Conservation (phyloP, 2,329 filamentous ascomycete species). For the Nigrospora osmanthi region DNA sequence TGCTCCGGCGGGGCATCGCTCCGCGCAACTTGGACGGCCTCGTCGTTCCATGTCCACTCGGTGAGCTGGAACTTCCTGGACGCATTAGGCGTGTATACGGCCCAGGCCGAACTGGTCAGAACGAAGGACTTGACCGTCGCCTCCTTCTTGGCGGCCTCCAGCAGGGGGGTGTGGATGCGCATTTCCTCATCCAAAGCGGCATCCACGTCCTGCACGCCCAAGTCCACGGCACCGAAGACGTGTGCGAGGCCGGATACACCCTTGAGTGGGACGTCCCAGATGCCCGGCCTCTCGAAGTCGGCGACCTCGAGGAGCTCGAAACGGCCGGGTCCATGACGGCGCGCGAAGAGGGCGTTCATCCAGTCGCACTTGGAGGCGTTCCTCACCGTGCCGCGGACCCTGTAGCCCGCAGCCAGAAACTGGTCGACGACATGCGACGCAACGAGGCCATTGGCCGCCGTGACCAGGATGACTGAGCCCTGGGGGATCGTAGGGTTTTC, state of each 20-base stretch:
- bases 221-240: slow-evolving; percentile 13
- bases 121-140: slow-evolving; percentile 10
- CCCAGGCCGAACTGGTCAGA: slow-evolving; percentile 23
- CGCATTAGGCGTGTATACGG: slow-evolving; percentile 19
- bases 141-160: slow-evolving; percentile 15
- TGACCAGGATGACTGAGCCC: slow-evolving; percentile 1
- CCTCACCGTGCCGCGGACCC: slow-evolving; percentile 1
- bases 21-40: slow-evolving; percentile 12
- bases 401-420: neutral
- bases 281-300: neutral
- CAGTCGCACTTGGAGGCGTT: neutral
- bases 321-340: neutral
- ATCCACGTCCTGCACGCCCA: slow-evolving; percentile 15
- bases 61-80: slow-evolving; percentile 13
- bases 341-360: neutral
- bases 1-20: slow-evolving; percentile 1
- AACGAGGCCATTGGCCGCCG: slow-evolving; percentile 1
- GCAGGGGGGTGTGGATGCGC: slow-evolving; percentile 9
- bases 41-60: slow-evolving; percentile 21
- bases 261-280: neutral
- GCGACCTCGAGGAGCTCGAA: neutral
- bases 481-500: neutral
- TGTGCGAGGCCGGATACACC: slow-evolving; percentile 14
- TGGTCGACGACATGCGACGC: slow-evolving; percentile 1
- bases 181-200: slow-evolving; percentile 11